Evolutionary conservation across 805 yeast genomes (phyloP).

Genomic region (Ogataea henricii): DNA sequence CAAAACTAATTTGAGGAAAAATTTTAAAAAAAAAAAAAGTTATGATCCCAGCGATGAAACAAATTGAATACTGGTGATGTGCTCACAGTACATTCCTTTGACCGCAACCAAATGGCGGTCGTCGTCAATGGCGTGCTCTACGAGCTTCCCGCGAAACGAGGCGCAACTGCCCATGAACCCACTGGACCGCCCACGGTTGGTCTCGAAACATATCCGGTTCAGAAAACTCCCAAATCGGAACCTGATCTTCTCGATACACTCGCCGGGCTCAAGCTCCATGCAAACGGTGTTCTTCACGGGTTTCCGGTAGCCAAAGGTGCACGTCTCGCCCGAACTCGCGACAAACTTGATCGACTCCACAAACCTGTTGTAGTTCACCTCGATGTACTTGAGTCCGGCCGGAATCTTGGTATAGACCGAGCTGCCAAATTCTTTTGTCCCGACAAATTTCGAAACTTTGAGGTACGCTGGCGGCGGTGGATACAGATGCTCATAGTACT

Average conservation of each 20-base stretch:
- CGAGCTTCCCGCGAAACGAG: constrained; percentile 11
- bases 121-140: constrained; percentile 11
- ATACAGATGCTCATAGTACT: constrained; percentile 9
- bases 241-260: constrained; percentile 11
- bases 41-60: constrained; percentile 8
- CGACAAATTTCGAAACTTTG: constrained; percentile 15
- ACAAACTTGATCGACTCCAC: constrained; percentile 21
- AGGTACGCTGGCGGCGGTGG: constrained; percentile 22
- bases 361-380: constrained; percentile 20
- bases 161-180: constrained; percentile 15
- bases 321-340: constrained; percentile 12
- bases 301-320: constrained; percentile 19
- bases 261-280: constrained; percentile 14
- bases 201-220: constrained; percentile 15
- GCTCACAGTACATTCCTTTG: constrained; percentile 20
- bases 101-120: constrained; percentile 20
- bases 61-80: constrained; percentile 22
- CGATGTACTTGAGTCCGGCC: constrained; percentile 11
- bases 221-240: constrained; percentile 17
- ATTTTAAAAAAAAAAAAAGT: neutral
- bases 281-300: constrained; percentile 14
- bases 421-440: constrained; percentile 15
- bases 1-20: neutral
- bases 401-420: constrained; percentile 14
- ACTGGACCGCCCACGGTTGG: constrained; percentile 8